These are phyloP conservation scores for Amanita subjunquillea DNA, from an alignment of 768 basidiomycete species.

Conservation along the genomic window DNA sequence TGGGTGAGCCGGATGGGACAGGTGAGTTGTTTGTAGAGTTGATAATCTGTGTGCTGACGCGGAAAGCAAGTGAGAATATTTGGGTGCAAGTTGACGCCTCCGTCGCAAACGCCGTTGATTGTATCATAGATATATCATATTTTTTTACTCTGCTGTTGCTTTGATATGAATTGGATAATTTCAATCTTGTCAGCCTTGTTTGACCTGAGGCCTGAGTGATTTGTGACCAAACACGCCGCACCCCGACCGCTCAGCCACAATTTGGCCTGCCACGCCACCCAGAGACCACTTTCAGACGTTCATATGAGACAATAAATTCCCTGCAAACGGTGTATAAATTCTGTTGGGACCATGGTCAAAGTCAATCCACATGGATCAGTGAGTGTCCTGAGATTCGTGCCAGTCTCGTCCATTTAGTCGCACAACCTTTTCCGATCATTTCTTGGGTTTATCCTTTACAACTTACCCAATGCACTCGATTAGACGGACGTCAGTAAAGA, in stretches of 20 bases:
- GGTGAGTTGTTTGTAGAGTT: conserved; percentile 14
- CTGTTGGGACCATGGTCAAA: conserved; percentile 13
- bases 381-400: conserved; percentile 9
- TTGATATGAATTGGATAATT: conserved; percentile 3
- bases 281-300: neutral
- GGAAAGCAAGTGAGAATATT: conserved; percentile 30
- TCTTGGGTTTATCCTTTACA: neutral
- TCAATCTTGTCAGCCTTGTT: neutral
- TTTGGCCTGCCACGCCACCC: conserved; percentile 3
- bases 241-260: conserved; percentile 6
- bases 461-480: conserved; percentile 1
- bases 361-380: conserved; percentile 16
- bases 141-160: neutral
- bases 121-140: conserved; percentile 4
- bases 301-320: conserved; percentile 5
- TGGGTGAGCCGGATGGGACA: conserved; percentile 65
- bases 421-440: conserved; percentile 7
- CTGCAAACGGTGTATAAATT: neutral
- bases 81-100: conserved; percentile 35
- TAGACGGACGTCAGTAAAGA: conserved; percentile 20
- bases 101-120: neutral
- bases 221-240: conserved; percentile 5
- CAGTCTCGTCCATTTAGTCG: conserved; percentile 7
- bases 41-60: neutral
- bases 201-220: neutral